Evolutionary conservation across 2,329 filamentous ascomycete genomes (phyloP).

Genomic region (Ceratocystis cacaofunesta): DNA sequence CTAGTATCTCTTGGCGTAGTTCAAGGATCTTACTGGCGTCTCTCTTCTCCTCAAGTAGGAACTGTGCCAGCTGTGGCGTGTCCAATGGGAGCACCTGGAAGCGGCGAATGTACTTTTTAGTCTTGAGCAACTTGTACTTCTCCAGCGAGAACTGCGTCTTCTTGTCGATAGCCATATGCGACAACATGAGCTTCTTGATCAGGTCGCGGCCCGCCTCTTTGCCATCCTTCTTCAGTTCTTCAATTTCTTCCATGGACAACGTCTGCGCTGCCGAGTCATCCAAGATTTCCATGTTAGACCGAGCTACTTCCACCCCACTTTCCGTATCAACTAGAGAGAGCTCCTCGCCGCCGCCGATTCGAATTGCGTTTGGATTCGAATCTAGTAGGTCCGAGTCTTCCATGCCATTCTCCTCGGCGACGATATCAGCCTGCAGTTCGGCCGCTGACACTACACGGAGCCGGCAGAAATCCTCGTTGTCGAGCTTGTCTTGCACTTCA

Average conservation of each 20-base stretch:
- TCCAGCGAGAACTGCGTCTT: slow-evolving; percentile 89
- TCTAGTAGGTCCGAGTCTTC: slow-evolving; percentile 32
- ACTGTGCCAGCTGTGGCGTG: slow-evolving; percentile 58
- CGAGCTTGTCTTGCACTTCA: slow-evolving; percentile 61
- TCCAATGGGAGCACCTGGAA: slow-evolving; percentile 80
- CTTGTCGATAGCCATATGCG: slow-evolving; percentile 78
- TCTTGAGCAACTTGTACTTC: slow-evolving; percentile 91
- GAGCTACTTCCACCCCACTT: slow-evolving; percentile 33
- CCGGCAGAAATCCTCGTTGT: slow-evolving; percentile 48
- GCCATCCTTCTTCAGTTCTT: slow-evolving; percentile 57
- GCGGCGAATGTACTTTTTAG: slow-evolving; percentile 78
- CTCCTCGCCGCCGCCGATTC: slow-evolving; percentile 27
- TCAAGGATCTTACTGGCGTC: slow-evolving; percentile 73
- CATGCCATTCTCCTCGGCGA: slow-evolving; percentile 31
- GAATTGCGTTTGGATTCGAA: slow-evolving; percentile 30
- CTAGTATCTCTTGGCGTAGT: slow-evolving; percentile 69
- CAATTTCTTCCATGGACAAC: slow-evolving; percentile 60
- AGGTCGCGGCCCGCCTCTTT: slow-evolving; percentile 72
- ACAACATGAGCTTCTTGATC: slow-evolving; percentile 81
- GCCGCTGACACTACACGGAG: slow-evolving; percentile 65
- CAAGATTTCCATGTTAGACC: slow-evolving; percentile 43
- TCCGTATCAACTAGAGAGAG: slow-evolving; percentile 30
- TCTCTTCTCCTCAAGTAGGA: slow-evolving; percentile 57
- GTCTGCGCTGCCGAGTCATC: slow-evolving; percentile 56
- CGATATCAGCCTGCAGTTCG: slow-evolving; percentile 71